Evolutionary conservation across 2,329 filamentous ascomycete genomes (phyloP).

Genomic region (Rhinocladiella mackenziei): DNA sequence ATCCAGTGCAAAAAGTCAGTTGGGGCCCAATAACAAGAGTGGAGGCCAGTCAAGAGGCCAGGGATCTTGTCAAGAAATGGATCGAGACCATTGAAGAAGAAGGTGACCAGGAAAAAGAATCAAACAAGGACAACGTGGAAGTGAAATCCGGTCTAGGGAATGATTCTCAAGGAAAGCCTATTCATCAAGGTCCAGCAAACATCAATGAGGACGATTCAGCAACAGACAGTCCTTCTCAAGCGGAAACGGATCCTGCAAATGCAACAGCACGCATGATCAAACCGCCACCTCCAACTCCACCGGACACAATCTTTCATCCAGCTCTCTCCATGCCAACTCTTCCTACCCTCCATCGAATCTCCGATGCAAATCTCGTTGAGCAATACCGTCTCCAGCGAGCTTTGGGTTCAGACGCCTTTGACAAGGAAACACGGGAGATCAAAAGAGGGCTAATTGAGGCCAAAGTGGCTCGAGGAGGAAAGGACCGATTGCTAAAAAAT

Average conservation of each 20-base stretch:
- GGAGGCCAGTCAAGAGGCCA: conserved; percentile 8
- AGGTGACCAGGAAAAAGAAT: not conserved
- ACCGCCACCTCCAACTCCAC: conserved; percentile 18
- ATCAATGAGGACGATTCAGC: not conserved
- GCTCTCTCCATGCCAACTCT: conserved; percentile 21
- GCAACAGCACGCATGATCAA: not conserved
- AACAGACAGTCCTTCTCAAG: conserved; percentile 1
- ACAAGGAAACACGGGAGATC: conserved; percentile 16
- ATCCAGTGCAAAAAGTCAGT: conserved; percentile 15
- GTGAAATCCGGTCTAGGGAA: not conserved
- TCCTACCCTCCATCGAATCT: conserved; percentile 12
- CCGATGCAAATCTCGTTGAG: conserved; percentile 15
- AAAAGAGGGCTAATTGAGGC: conserved; percentile 13
- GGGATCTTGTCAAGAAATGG: conserved; percentile 11
- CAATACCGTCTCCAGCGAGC: conserved; percentile 16
- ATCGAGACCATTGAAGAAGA: not conserved
- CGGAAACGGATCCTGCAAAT: conserved; percentile 2
- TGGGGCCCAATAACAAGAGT: conserved; percentile 15
- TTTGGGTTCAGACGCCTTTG: conserved; percentile 10
- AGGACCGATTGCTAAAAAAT: conserved; percentile 9
- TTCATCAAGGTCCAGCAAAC: no score
- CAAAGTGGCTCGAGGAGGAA: conserved; percentile 17
- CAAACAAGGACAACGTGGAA: not conserved
- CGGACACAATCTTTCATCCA: conserved; percentile 3
- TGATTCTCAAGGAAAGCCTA: no score